Evolutionary conservation across 345 rosid species (phyloP).

Genomic region (Pelargonium nanum): DNA sequence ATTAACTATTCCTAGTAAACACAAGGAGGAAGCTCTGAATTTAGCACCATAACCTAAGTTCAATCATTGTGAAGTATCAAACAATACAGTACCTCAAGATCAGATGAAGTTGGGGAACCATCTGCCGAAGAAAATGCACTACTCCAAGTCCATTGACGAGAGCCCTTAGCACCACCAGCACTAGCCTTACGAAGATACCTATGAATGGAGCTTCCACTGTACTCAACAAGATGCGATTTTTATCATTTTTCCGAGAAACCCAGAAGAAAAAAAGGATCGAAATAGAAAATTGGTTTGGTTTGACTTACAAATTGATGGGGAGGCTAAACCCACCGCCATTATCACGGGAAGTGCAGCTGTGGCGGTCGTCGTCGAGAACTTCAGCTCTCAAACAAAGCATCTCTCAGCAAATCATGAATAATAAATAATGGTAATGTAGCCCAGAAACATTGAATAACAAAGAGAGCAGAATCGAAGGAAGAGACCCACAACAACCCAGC

Average conservation of each 20-base stretch:
- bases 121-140: slow-evolving; percentile 48
- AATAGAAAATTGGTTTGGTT: not conserved
- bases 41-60: not conserved
- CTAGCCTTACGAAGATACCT: slow-evolving; percentile 30
- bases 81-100: slow-evolving; percentile 32
- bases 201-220: slow-evolving; percentile 48
- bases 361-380: slow-evolving; percentile 35
- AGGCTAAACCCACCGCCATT: slow-evolving; percentile 30
- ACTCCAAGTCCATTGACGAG: slow-evolving; percentile 20
- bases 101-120: slow-evolving; percentile 31
- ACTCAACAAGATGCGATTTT: slow-evolving; percentile 6
- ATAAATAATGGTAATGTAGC: not conserved
- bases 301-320: slow-evolving; percentile 39
- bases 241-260: not conserved
- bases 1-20: not conserved
- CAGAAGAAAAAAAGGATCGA: not conserved
- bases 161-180: slow-evolving; percentile 22
- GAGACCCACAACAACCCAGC: not conserved
- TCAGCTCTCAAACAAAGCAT: slow-evolving; percentile 57
- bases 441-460: not conserved
- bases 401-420: slow-evolving; percentile 1
- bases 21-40: not conserved
- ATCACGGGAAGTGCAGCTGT: slow-evolving; percentile 10
- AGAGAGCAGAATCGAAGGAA: not conserved
- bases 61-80: not conserved